Conservation (phyloP, 2,329 filamentous ascomycete genomes). For the Phaeosphaeria sp. region DNA sequence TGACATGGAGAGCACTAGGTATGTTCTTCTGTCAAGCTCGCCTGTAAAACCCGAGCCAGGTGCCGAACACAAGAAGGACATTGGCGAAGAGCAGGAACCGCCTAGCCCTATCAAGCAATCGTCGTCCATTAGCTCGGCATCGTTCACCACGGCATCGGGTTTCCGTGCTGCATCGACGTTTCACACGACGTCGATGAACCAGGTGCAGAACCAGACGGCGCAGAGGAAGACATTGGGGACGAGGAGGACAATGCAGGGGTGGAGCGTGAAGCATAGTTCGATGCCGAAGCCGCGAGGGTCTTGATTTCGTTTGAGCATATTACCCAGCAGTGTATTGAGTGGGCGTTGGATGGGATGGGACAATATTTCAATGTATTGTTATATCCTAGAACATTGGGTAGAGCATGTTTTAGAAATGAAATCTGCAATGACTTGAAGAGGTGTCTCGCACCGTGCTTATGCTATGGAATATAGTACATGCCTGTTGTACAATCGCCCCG, state of each 20-base stretch:
- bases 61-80: slow-evolving; percentile 7
- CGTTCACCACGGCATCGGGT: slow-evolving; percentile 7
- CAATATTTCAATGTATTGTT: background rate
- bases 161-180: slow-evolving; percentile 51
- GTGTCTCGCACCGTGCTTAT: background rate
- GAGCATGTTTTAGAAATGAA: background rate
- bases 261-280: slow-evolving; percentile 51
- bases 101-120: slow-evolving; percentile 15
- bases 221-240: slow-evolving; percentile 59
- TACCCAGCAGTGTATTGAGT: background rate
- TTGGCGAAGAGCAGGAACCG: slow-evolving; percentile 3
- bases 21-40: slow-evolving; percentile 57
- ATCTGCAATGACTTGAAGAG: background rate
- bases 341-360: background rate
- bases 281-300: slow-evolving; percentile 37
- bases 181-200: slow-evolving; percentile 52
- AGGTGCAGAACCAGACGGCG: slow-evolving; percentile 31
- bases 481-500: background rate
- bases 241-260: slow-evolving; percentile 58
- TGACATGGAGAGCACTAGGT: slow-evolving; percentile 46
- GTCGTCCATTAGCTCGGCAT: background rate
- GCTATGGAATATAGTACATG: background rate
- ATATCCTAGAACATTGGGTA: background rate
- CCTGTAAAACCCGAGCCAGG: slow-evolving; percentile 43
- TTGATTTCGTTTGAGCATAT: slow-evolving; percentile 6